Conservation (phyloP, 257 asterid genomes). For the Rubia yunnanensis region DNA sequence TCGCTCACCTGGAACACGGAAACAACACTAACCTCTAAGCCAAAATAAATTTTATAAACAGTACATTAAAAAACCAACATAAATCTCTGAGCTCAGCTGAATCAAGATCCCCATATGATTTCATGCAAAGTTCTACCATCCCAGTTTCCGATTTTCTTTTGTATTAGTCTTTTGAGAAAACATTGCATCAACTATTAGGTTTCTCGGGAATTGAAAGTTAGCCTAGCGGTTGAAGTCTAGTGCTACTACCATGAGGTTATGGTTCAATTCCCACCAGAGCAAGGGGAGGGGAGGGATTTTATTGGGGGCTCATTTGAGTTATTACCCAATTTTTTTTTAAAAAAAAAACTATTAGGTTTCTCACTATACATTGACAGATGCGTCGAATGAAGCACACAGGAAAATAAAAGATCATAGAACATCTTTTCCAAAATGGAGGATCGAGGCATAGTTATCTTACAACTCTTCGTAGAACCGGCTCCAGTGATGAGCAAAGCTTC, state of each 20-base stretch:
- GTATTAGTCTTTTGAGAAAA: neutral
- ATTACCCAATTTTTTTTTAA: too few relatives aligned
- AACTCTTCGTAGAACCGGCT: conserved; percentile 93
- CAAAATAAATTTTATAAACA: too few relatives aligned
- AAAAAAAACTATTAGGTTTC: neutral
- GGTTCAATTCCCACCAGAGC: too few relatives aligned
- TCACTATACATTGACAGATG: neutral
- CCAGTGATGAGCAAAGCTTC: conserved; percentile 91
- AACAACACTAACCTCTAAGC: conserved; percentile 9
- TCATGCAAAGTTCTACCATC: neutral
- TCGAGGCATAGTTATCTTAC: conserved; percentile 42
- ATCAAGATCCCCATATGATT: neutral
- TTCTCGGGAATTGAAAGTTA: too few relatives aligned
- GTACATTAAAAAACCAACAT: neutral
- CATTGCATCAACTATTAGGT: neutral
- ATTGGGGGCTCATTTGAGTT: too few relatives aligned
- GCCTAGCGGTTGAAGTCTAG: too few relatives aligned
- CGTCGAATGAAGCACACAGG: neutral
- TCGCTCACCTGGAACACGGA: conserved; percentile 76
- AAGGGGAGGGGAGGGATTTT: too few relatives aligned
- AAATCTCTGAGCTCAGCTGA: neutral
- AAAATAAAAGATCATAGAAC: neutral
- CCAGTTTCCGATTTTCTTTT: neutral
- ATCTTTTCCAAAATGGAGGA: neutral
- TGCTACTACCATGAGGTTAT: too few relatives aligned